Evolutionary conservation across 2,329 filamentous ascomycete species (phyloP), one percentile per base, ranked within the genome.

Genomic region (Aspergillus ruber): DNA sequence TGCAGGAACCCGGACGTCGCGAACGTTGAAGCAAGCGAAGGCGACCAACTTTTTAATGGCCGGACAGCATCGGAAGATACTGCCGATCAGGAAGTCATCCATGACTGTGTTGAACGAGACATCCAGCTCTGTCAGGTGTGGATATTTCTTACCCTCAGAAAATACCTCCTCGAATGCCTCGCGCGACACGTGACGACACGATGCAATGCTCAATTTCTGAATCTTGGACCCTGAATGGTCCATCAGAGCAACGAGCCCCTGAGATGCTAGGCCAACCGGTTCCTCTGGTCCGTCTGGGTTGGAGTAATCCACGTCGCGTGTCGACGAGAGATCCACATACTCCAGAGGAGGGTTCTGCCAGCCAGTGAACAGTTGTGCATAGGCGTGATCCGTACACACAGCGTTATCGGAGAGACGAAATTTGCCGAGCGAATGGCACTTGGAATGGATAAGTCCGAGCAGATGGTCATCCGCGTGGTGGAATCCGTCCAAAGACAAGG

Each of bases 231-330:
- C 87, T 0, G 90, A 95, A 63, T 96, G 91, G 0, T 74, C 71
- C 88, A 96, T 95, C 39, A 96, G 70, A 0, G 88, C 87, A 54
- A 78, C 74, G 70, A 97, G 91, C 0, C 86, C 90, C 5, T 78
- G 69, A 0, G 83, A 85, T 45, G 85, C 88, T 27, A 96, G 76
- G 1, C 90, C 91, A 40, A 91, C 71, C 6, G 79, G 67, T 20
- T 78, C 75, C 47, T 82, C 71, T 0, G 80, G 77, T 4, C 83
- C 80, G 18, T 83, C 78, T 0, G 88, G 85, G 21, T 80, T 79
- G 43, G 74, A 71, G 49, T 88, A 81, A 62, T 95, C 87, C 29
- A 94, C 64, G 57, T 89, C 81, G 15, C 90, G 86, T 50, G 84
- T 90, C 52, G 84, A 83, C 57, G 86, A 83, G 13, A 97, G 67